Conservation (phyloP, 1,284 basidiomycete species). For the Austroboletus niveus region DNA sequence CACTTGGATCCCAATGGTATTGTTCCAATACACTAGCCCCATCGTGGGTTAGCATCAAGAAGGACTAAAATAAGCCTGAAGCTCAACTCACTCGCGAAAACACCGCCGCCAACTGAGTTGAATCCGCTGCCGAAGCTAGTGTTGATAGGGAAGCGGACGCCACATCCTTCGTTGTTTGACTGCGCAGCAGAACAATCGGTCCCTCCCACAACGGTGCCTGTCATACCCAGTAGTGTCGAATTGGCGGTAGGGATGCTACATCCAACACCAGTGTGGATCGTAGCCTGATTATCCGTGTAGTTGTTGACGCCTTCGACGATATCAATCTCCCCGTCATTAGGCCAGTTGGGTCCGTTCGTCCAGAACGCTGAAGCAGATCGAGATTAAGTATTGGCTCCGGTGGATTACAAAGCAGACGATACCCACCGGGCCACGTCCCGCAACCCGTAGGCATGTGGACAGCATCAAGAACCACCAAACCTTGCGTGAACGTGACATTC, state of each 20-base stretch:
- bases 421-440: slow-evolving; percentile 74
- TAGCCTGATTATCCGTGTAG: slow-evolving; percentile 77
- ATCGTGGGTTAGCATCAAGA: too few relatives aligned
- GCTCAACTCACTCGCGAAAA: slow-evolving; percentile 68
- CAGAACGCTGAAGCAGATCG: slow-evolving; percentile 26
- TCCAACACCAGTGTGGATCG: slow-evolving; percentile 74
- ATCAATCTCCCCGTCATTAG: slow-evolving; percentile 77
- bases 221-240: slow-evolving; percentile 48
- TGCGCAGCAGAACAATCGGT: slow-evolving; percentile 67
- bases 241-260: slow-evolving; percentile 60
- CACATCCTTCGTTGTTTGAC: slow-evolving; percentile 72
- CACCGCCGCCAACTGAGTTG: slow-evolving; percentile 74
- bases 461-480: slow-evolving; percentile 77
- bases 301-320: slow-evolving; percentile 82
- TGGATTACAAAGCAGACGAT: too few relatives aligned
- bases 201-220: slow-evolving; percentile 62
- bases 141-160: slow-evolving; percentile 49
- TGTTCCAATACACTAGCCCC: slow-evolving; percentile 27
- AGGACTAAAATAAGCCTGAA: too few relatives aligned
- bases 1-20: slow-evolving; percentile 76
- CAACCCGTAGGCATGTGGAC: slow-evolving; percentile 92
- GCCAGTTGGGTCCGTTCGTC: slow-evolving; percentile 71
- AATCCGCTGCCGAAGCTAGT: slow-evolving; percentile 67
- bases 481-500: slow-evolving; percentile 54
- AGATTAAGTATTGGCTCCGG: too few relatives aligned